Base-by-base conservation (phyloP, 257 asterid species). In the Pogostemon cablin region DNA sequence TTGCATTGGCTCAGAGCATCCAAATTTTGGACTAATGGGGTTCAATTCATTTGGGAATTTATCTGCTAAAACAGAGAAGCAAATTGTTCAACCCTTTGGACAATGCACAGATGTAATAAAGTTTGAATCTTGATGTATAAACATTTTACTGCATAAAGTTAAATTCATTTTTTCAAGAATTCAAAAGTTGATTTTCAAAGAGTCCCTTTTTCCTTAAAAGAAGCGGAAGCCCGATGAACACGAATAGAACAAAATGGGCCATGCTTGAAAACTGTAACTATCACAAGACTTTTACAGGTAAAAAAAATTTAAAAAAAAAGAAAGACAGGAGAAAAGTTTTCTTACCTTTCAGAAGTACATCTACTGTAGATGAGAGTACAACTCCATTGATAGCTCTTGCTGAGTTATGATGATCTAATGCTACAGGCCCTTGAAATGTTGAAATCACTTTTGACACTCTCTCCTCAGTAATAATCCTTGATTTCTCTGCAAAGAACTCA, bases 301-400 rank as follows among this genome's bases (percentile, higher is more conserved):
- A 65, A 48, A 40, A 25, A 35, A 56, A 47, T 7, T 4, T 0
- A 9, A 8, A 9, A 39, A 0, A 10, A 25, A 46, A 37, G 66
- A 40, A 25, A 25, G 32, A 25, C 32, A 25, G 20, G 42, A 57
- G 61, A 68, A 53, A 48, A 43, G 71, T 12, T 61, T 70, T 71
- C 64, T 71, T 8, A 93, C 97, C 96, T 90, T 87, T 93, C 38
- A 87, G 77, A 69, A 81, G 78, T 69, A 85, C 81, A 71, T 83
- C 85, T 52, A 77, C 77, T 68, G 96, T 58, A 79, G 86, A 73
- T 25, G 84, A 81, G 67, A 78, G 72, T 65, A 80, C 77, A 72
- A 81, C 83, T 68, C 78, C 87, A 81, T 69, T 77, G 80, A 81
- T 48, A 75, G 80, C 54, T 40, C 72, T 78, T 47, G 77, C 46